A percentile compares a stretch with the other conserved stretches of the same genome.
phyloP scores from a whole-genome alignment of 169 alveolate species.

The Eimeria necatrix region DNA sequence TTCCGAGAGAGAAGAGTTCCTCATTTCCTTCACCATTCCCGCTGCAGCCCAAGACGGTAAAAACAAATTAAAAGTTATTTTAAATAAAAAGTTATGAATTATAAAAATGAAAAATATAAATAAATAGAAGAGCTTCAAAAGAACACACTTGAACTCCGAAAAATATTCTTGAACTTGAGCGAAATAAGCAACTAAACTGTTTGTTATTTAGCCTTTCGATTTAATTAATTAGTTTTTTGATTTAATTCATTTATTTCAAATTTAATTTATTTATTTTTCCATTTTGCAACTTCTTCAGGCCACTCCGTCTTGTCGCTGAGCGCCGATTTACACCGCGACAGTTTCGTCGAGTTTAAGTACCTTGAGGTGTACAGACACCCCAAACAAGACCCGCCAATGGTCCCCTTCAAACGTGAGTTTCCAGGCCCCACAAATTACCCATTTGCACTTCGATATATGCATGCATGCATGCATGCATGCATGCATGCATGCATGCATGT shows the following conservation, averaged over 20 bases:
- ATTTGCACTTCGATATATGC: neutral
- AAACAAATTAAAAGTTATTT: neutral
- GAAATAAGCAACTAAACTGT: no score
- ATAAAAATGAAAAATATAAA: no score
- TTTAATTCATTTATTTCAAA: no score
- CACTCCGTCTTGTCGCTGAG: conserved; percentile 65
- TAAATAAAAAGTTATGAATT: no score
- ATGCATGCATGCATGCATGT: neutral
- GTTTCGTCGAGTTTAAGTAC: conserved; percentile 64
- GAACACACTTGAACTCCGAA: no score
- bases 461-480: conserved; percentile 10
- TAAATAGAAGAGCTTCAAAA: no score
- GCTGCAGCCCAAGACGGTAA: neutral
- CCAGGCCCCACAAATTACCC: no score
- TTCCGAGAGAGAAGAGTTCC: conserved; percentile 46
- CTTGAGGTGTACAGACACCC: conserved; percentile 62
- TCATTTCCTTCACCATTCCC: conserved; percentile 42
- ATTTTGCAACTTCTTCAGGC: neutral
- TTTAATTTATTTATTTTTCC: no score
- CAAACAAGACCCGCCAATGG: conserved; percentile 10
- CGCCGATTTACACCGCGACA: conserved; percentile 76
- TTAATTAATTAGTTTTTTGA: no score
- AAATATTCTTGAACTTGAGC: no score
- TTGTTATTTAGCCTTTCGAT: no score
- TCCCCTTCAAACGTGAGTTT: conserved; percentile 19